Base-by-base conservation (phyloP, 768 basidiomycete species). In the Mycena vulgaris region DNA sequence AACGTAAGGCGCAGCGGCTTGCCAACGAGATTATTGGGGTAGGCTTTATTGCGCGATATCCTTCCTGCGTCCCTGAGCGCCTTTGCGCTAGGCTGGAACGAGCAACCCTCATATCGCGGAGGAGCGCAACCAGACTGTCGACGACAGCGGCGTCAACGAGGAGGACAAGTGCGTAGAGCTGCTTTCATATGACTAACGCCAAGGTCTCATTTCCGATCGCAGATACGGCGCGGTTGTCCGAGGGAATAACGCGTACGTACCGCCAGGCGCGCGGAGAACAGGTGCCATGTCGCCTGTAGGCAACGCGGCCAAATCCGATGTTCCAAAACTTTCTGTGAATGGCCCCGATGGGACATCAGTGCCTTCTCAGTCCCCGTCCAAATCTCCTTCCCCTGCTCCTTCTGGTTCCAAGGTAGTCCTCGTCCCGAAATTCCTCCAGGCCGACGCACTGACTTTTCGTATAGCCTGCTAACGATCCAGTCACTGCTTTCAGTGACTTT, bases 191-290 rank as follows among this genome's bases (percentile, higher is more conserved):
- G 52, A 49, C 35, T 42, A 30, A 45, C 23, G 35, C 66, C 48
- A 39, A 64, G n/a, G 69, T 68, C 69, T 80, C 60, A 78, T 79
- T 68, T 79, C 49, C 64, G 56, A 62, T 66, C 66, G 47, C 77
- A 98, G 96, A 81, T 99, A 95, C 78, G 94, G 94, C 65, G 96
- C 96, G 30, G 98, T 99, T 33, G 92, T 94, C 57, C 93, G 98
- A 65, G 88, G 91, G 35, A 86, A 92, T 21, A 93, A 93, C 76
- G 97, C 97, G 28, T 99, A 99, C 78, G 89, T 99, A 42, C 98
- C 98, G 52, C 97, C 97, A 2, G 95, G 92, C 69, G 96, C 96
- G 40, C 89, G 97, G 66, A 90, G 87, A 79, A 67, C 78, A 42
- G 81, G 78, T 58, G 79, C 70, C 28, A 69, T 74, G 33, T 61